Percentiles rank a stretch among this genome's conserved stretches.
Evolutionary conservation across 2,329 filamentous ascomycete genomes (phyloP).

Genomic region (Sphaerulina populicola): DNA sequence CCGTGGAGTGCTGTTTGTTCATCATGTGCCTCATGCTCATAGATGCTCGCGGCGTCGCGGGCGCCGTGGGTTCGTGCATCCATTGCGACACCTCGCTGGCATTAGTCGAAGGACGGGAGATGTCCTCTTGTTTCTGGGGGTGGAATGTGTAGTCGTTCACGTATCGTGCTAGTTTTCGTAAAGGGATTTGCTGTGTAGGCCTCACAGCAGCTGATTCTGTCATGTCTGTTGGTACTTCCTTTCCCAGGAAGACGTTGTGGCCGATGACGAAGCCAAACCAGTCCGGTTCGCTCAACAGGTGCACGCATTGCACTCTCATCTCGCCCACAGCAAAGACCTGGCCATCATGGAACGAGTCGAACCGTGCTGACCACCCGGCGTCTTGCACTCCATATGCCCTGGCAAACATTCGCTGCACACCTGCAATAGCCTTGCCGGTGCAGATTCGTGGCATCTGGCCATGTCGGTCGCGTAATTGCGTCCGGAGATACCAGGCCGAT

Average conservation of each 20-base stretch:
- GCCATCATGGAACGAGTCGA: slow-evolving; percentile 50
- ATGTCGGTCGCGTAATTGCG: slow-evolving; percentile 34
- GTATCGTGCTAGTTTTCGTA: slow-evolving; percentile 9
- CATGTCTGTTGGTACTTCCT: slow-evolving; percentile 6
- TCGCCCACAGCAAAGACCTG: slow-evolving; percentile 47
- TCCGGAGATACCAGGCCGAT: slow-evolving; percentile 51
- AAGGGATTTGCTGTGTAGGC: slow-evolving; percentile 2
- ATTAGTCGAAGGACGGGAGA: slow-evolving; percentile 9
- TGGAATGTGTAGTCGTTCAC: slow-evolving; percentile 5
- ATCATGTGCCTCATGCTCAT: slow-evolving; percentile 9
- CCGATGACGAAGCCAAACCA: slow-evolving; percentile 53
- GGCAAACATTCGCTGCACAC: slow-evolving; percentile 47
- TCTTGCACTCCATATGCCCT: slow-evolving; percentile 41
- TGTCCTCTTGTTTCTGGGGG: slow-evolving; percentile 4
- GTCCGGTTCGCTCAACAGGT: slow-evolving; percentile 54
- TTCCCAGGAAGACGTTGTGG: slow-evolving; percentile 35
- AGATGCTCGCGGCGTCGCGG: slow-evolving; percentile 7
- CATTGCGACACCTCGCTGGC: slow-evolving; percentile 12
- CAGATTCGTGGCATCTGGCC: slow-evolving; percentile 40
- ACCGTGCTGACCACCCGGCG: slow-evolving; percentile 41
- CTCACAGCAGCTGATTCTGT: slow-evolving; percentile 3
- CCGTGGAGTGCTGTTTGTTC: neutral
- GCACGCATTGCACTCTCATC: slow-evolving; percentile 41
- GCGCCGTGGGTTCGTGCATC: slow-evolving; percentile 10
- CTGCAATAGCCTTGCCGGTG: slow-evolving; percentile 48